Evolutionary conservation across 306 rosid species (phyloP), one percentile per base, ranked within the genome.

Genomic region (Albizia julibrissin): DNA sequence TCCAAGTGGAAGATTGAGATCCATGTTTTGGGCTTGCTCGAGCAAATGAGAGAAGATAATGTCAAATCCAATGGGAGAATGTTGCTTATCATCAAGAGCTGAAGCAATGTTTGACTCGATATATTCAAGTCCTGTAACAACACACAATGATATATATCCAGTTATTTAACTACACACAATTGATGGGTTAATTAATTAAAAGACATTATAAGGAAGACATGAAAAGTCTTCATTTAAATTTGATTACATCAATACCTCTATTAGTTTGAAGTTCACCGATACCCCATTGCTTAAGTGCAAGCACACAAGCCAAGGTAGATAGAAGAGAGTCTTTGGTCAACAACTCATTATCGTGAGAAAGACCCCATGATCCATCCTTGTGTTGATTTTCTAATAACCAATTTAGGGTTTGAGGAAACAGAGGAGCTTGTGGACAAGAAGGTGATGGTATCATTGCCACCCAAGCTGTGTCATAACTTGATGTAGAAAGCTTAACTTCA

Each of bases 381-480:
- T 62, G 95, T 88, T 94, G 98, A 84, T 90, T 89, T n/a, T 86
- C 86, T 66, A 90, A 78, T 62, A 93, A 83, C 95, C 98, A 94
- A 27, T 90, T 80, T 65, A 94, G 74, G 68, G 97, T 91, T 47
- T 87, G 86, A 44, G 97, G 98, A 74, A 92, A 94, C 81, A 85
- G 80, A 19, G 97, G 98, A 46, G 80, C 69, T 15, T 76, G 73
- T 2, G 74, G 59, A 40, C 93, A 88, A 81, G 85, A 69, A 44
- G 91, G 87, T 65, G 93, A 91, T 72, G 94, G 91, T 66, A 91
- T 78, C 98, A 90, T 91, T 42, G 98, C 98, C 72, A 94, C 94
- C 97, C 96, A 90, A 80, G 98, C 94, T 5, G 98, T 94, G 82
- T 94, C 97, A 76, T 92, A 94, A 0, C 89, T 87, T 68, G 98